phyloP scores from a whole-genome alignment of 768 basidiomycete species.

The Galerina sulciceps region DNA sequence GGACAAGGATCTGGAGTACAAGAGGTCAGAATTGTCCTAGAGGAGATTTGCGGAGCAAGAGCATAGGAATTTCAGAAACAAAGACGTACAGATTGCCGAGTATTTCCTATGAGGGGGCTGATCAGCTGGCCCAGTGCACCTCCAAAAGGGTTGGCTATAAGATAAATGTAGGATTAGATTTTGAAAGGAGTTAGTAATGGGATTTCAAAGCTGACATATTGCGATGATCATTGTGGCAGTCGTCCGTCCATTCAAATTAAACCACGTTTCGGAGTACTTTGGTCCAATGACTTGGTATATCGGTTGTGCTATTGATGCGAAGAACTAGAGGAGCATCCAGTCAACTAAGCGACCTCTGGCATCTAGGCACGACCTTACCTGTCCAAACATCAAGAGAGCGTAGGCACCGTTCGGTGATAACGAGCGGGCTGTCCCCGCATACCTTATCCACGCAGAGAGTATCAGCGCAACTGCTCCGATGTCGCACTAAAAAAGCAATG shows the following conservation, averaged over 20 bases:
- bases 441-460: conserved; percentile 77
- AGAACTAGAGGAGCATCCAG: conserved; percentile 42
- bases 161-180: conserved; percentile 4
- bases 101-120: conserved; percentile 61
- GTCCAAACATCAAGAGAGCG: conserved; percentile 69
- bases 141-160: conserved; percentile 73
- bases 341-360: background rate
- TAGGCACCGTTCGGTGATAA: conserved; percentile 60
- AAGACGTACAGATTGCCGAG: conserved; percentile 59
- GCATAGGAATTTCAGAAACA: background rate
- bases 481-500: conserved; percentile 52
- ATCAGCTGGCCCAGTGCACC: conserved; percentile 75
- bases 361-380: conserved; percentile 44
- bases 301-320: conserved; percentile 69
- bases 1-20: conserved; percentile 58
- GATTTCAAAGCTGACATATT: conserved; percentile 39
- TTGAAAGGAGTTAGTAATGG: background rate
- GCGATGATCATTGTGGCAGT: conserved; percentile 72
- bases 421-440: conserved; percentile 64
- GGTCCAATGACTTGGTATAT: conserved; percentile 80
- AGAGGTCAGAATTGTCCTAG: background rate
- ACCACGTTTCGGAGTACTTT: conserved; percentile 85
- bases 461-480: conserved; percentile 58
- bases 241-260: conserved; percentile 73
- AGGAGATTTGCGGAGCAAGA: background rate